phyloP scores from a whole-genome alignment of 1,284 basidiomycete genomes.

The Cryptococcus wingfieldii region DNA sequence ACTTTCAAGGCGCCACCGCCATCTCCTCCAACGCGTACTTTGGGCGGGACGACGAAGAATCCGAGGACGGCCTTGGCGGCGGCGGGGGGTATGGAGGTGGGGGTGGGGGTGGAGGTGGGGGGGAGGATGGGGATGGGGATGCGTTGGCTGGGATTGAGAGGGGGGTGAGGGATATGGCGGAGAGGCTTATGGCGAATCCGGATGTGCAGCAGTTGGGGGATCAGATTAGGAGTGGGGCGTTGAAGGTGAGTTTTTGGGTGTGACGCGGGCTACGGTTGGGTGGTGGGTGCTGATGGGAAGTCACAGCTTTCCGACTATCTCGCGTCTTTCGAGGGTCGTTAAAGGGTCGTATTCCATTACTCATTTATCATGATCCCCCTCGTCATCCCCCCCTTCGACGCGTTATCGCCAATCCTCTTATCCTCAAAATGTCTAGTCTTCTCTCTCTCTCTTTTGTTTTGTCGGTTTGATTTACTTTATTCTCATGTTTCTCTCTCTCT shows the following conservation, averaged over 20 bases:
- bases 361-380: not conserved
- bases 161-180: slow-evolving; percentile 74
- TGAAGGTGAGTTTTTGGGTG: slow-evolving; percentile 78
- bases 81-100: slow-evolving; percentile 54
- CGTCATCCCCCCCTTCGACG: not conserved
- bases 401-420: no score
- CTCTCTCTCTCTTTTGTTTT: no score
- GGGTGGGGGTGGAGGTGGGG: slow-evolving; percentile 62
- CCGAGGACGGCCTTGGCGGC: slow-evolving; percentile 32
- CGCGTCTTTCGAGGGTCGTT: slow-evolving; percentile 11
- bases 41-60: slow-evolving; percentile 82
- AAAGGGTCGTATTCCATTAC: not conserved
- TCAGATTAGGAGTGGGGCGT: slow-evolving; percentile 71
- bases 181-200: slow-evolving; percentile 76
- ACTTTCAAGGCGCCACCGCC: slow-evolving; percentile 86
- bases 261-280: no score
- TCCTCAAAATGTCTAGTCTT: no score
- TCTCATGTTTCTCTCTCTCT: no score
- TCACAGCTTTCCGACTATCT: slow-evolving; percentile 12
- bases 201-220: slow-evolving; percentile 86
- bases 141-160: slow-evolving; percentile 61
- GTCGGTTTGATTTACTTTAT: no score
- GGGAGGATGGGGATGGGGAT: slow-evolving; percentile 66
- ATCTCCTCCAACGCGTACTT: slow-evolving; percentile 96
- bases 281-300: not conserved